Evolutionary conservation across 73 alveolate species (phyloP).

Genomic region (Tetrahymena elliotti): DNA sequence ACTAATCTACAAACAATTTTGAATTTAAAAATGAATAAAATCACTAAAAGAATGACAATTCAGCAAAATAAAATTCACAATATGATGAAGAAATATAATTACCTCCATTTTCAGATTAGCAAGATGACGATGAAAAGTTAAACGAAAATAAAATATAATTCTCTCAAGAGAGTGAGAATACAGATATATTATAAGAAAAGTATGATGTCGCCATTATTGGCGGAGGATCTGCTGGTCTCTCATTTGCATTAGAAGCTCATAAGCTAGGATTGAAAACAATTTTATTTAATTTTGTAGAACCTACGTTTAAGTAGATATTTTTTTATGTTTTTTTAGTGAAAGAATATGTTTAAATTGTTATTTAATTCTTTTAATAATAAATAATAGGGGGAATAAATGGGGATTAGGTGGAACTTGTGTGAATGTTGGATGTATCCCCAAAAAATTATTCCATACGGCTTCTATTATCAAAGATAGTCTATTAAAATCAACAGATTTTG

Average conservation of each 20-base stretch:
- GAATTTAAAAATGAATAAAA: not conserved
- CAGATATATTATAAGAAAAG: slow-evolving; percentile 40
- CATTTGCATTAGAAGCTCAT: slow-evolving; percentile 65
- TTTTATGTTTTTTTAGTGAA: not conserved
- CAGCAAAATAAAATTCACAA: not conserved
- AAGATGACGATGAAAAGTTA: not conserved
- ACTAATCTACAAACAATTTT: not conserved
- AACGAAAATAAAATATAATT: not conserved
- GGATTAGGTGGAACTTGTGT: slow-evolving; percentile 99
- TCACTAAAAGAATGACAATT: not conserved
- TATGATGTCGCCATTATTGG: slow-evolving; percentile 86
- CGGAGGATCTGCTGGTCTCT: slow-evolving; percentile 99
- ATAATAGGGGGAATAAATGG: slow-evolving; percentile 47
- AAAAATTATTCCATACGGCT: slow-evolving; percentile 74
- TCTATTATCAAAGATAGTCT: slow-evolving; percentile 11
- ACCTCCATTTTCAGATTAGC: not conserved
- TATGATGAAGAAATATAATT: not conserved
- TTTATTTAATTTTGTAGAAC: slow-evolving; percentile 50
- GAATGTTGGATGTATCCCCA: slow-evolving; percentile 99
- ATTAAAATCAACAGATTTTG: slow-evolving; percentile 5
- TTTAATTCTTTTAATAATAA: not conserved
- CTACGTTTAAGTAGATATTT: slow-evolving; percentile 25
- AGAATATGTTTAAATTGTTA: not conserved
- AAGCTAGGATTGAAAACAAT: slow-evolving; percentile 28
- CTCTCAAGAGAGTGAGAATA: slow-evolving; percentile 12